A percentile compares a stretch with the other conserved stretches of the same genome.
Evolutionary conservation across 345 rosid species (phyloP).

Genomic region (Erysimum cheiranthoides): DNA sequence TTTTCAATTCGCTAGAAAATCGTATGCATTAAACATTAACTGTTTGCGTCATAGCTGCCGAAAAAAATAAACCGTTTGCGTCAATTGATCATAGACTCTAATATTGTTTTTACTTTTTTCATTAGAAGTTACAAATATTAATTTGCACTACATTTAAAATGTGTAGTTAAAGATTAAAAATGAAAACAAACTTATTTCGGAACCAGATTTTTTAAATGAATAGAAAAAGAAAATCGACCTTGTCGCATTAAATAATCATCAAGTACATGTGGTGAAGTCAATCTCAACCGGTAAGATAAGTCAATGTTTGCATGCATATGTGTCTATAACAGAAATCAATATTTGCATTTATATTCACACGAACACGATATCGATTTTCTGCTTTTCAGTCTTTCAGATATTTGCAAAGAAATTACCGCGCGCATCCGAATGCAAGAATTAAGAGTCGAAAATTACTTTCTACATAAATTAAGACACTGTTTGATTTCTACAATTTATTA

Average conservation of each 20-base stretch:
- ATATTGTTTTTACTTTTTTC: too few species aligned
- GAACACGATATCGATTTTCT: constrained; percentile 18
- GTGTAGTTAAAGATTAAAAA: not conserved
- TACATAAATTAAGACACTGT: not conserved
- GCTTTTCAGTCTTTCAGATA: not conserved
- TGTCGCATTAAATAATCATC: constrained; percentile 25
- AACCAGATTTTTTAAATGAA: not conserved
- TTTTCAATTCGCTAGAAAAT: not conserved
- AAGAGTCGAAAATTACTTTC: constrained; percentile 21
- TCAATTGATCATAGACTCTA: too few species aligned
- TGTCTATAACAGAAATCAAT: constrained; percentile 1
- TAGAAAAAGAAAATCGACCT: not conserved
- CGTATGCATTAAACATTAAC: not conserved
- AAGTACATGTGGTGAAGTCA: constrained; percentile 27
- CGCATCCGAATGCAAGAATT: too few species aligned
- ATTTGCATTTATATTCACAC: too few species aligned
- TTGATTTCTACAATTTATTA: constrained; percentile 27
- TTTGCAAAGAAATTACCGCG: not conserved
- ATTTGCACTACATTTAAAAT: too few species aligned
- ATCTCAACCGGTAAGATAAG: constrained; percentile 22
- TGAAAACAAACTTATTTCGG: not conserved
- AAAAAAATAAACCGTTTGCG: too few species aligned
- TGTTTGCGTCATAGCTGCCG: too few species aligned
- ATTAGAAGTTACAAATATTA: too few species aligned
- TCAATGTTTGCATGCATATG: constrained; percentile 31